Evolutionary conservation across 805 yeast genomes (phyloP).

Genomic region (Candida tammaniensis): DNA sequence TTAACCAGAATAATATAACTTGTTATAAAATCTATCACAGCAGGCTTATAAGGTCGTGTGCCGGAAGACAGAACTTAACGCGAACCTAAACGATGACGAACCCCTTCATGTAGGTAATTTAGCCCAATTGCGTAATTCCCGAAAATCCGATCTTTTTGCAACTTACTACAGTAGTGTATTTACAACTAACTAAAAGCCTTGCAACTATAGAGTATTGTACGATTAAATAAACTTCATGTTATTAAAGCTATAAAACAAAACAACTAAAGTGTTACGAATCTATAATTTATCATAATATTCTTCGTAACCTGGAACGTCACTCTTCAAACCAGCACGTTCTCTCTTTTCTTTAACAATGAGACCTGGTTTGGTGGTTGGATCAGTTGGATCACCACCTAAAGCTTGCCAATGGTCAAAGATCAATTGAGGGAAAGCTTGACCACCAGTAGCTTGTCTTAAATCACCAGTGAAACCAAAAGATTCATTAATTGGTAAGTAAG

Average conservation of each 20-base stretch:
- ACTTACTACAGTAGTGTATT: no score
- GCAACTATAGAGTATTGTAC: no score
- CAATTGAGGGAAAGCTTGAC: slow-evolving; percentile 99
- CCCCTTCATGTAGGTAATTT: no score
- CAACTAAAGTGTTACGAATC: slow-evolving; percentile 5
- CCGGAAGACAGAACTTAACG: no score
- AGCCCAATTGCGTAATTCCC: no score
- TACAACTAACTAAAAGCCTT: no score
- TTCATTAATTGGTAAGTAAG: slow-evolving; percentile 99
- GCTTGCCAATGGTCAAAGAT: slow-evolving; percentile 98
- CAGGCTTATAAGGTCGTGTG: no score
- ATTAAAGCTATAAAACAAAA: slow-evolving; percentile 5
- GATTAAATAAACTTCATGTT: slow-evolving; percentile 3
- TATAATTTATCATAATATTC: slow-evolving; percentile 95
- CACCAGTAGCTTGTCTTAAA: slow-evolving; percentile 99
- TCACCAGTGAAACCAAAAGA: slow-evolving; percentile 99
- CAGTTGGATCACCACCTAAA: slow-evolving; percentile 89
- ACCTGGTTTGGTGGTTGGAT: slow-evolving; percentile 71
- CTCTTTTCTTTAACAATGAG: slow-evolving; percentile 60
- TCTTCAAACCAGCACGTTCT: slow-evolving; percentile 97
- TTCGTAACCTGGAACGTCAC: slow-evolving; percentile 97
- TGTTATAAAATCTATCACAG: no score
- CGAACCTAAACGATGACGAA: no score
- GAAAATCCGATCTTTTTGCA: no score
- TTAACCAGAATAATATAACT: no score